Evolutionary conservation across 805 yeast genomes (phyloP), one percentile per base, ranked within the genome.

Genomic region (Limtongia smithiae): DNA sequence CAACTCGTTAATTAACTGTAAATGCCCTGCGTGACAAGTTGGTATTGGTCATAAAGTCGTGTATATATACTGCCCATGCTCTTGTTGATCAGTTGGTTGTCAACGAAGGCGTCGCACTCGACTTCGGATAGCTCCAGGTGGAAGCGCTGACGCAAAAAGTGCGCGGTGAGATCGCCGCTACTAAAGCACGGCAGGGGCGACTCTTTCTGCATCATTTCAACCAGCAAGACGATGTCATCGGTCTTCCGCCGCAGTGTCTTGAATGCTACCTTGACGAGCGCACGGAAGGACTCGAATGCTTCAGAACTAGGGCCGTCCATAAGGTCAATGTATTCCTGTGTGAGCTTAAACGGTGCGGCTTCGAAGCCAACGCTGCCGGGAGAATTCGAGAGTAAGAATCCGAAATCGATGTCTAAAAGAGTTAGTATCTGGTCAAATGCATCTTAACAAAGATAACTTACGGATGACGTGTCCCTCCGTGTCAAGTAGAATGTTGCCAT

Each of bases 351-450:
- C 1, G 98, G 97, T 1, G 97, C 96, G 1, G 96, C 94, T 64
- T 93, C 99, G 65, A 93, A 90, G 0, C 97, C 96, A 48, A 93
- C 89, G 41, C 95, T 84, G 3, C 98, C 98, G 0, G 99, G 99
- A 0, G 97, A 83, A 63, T 93, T 91, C 0, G 96, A 87, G 2
- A 91, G 72, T 65, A 91, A 68, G 66, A 88, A 91, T 0, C 98
- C 98, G 71, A 93, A 93, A 68, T 93, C 98, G 60, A 93, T 93
- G 66, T 87, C 95, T 49, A 33, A 11, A 15, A 14, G 2, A 15
- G 30, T 24, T 18, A 48, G 28, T 21, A 27, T 35, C 15, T 4
- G 20, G 9, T 18, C 31, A 17, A 7, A 4, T 38, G 21, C 4
- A 25, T 31, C 7, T 25, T 35, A 40, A 17, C 22, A 35, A 24